Evolutionary conservation across 148 eudicot genomes (phyloP).

Genomic region (Cornus suecica): DNA sequence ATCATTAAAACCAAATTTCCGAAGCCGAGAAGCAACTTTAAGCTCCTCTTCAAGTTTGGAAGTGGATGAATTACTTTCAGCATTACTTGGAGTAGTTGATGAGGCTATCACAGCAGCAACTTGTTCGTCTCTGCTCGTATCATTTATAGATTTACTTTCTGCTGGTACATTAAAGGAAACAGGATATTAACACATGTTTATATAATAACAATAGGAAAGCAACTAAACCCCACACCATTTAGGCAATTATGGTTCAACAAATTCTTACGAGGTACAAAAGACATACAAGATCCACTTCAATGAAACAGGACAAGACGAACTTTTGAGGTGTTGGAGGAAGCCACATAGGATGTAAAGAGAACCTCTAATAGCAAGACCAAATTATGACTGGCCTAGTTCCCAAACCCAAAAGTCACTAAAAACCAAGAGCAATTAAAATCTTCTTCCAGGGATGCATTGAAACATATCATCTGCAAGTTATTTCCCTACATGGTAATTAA

Average conservation of each 20-base stretch:
- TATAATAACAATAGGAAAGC: neutral
- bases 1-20: conserved; percentile 64
- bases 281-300: neutral
- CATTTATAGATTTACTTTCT: conserved; percentile 56
- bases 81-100: conserved; percentile 67
- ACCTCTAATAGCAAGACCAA: neutral
- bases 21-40: conserved; percentile 64
- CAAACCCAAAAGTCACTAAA: neutral
- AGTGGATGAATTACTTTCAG: conserved; percentile 72
- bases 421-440: neutral
- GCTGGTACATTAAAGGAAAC: conserved; percentile 24
- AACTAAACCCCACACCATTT: neutral
- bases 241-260: neutral
- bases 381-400: neutral
- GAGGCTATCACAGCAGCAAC: conserved; percentile 42
- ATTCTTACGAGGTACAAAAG: neutral
- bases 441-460: neutral
- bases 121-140: conserved; percentile 55
- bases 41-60: conserved; percentile 74
- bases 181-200: neutral
- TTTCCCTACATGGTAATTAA: neutral
- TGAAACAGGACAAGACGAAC: neutral
- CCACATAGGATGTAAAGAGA: neutral
- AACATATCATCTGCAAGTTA: neutral
- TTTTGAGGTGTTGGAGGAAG: neutral